Conservation (phyloP, 176 grass and related monocot species). For the Thalia dealbata region DNA sequence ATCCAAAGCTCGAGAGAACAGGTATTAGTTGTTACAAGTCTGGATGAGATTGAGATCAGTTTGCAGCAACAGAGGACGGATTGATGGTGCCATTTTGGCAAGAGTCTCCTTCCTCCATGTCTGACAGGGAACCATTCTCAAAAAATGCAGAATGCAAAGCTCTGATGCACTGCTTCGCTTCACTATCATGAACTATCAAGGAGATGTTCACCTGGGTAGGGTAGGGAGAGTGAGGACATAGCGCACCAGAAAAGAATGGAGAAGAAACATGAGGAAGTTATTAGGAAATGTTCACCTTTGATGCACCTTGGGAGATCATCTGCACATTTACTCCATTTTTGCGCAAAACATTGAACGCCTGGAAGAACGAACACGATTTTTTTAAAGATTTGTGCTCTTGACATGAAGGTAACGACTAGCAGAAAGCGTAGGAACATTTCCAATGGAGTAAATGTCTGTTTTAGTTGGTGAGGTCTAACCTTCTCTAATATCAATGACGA, state of each 20-base stretch:
- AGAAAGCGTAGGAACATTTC: background rate
- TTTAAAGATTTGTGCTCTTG: background rate
- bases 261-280: background rate
- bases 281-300: conserved; percentile 54
- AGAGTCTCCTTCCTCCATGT: conserved; percentile 31
- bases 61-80: background rate
- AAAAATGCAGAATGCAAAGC: conserved; percentile 75
- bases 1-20: no score
- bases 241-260: background rate
- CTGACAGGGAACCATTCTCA: conserved; percentile 46
- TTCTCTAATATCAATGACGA: conserved; percentile 83
- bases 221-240: background rate
- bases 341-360: conserved; percentile 83
- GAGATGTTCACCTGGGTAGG: conserved; percentile 85
- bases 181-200: conserved; percentile 73
- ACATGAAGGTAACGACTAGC: conserved; percentile 7
- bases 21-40: no score
- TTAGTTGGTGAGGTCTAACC: conserved; percentile 17
- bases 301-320: conserved; percentile 97
- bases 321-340: conserved; percentile 74
- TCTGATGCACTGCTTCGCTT: conserved; percentile 48
- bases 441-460: background rate
- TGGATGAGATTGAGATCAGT: background rate
- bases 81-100: background rate
- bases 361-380: background rate